These are phyloP conservation scores for Colletotrichum plurivorum DNA, from an alignment of 2,329 filamentous ascomycete genomes.

Conservation along the genomic window DNA sequence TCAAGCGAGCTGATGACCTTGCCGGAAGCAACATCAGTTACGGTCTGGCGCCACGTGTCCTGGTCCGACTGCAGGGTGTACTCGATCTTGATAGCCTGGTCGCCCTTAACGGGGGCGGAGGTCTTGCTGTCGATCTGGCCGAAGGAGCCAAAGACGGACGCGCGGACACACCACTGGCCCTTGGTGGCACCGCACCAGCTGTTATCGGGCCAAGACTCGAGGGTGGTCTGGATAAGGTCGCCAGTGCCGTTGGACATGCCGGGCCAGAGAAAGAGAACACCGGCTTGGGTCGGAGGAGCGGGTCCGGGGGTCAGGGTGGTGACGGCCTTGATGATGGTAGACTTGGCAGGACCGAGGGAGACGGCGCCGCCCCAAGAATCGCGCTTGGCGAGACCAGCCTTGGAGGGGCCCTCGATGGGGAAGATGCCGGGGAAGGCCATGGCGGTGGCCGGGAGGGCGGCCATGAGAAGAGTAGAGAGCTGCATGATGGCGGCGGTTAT, in stretches of 20 bases:
- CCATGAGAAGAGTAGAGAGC: slow-evolving; percentile 23
- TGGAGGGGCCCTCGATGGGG: slow-evolving; percentile 25
- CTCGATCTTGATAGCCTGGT: slow-evolving; percentile 35
- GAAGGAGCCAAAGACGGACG: slow-evolving; percentile 52
- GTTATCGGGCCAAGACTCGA: slow-evolving; percentile 58
- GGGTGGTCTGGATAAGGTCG: slow-evolving; percentile 57
- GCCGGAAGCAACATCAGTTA: slow-evolving; percentile 54
- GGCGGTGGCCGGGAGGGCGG: slow-evolving; percentile 20
- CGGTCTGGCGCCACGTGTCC: slow-evolving; percentile 44
- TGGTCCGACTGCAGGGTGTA: slow-evolving; percentile 45
- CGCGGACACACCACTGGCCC: slow-evolving; percentile 56
- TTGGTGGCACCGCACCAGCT: slow-evolving; percentile 55
- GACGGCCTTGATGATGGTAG: slow-evolving; percentile 54
- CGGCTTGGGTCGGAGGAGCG: slow-evolving; percentile 54
- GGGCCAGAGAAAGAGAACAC: slow-evolving; percentile 58
- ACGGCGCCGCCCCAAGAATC: slow-evolving; percentile 31
- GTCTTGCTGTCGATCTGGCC: slow-evolving; percentile 48
- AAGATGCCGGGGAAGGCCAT: slow-evolving; percentile 31
- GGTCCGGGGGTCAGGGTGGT: slow-evolving; percentile 56
- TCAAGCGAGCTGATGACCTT: slow-evolving; percentile 51
- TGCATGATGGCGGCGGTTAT: slow-evolving; percentile 17
- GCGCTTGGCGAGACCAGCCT: slow-evolving; percentile 22
- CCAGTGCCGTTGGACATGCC: slow-evolving; percentile 62
- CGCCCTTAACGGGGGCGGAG: slow-evolving; percentile 30
- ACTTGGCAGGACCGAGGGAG: slow-evolving; percentile 27